Conservation (phyloP, 2,329 filamentous ascomycete species). For the Talaromyces sp. region DNA sequence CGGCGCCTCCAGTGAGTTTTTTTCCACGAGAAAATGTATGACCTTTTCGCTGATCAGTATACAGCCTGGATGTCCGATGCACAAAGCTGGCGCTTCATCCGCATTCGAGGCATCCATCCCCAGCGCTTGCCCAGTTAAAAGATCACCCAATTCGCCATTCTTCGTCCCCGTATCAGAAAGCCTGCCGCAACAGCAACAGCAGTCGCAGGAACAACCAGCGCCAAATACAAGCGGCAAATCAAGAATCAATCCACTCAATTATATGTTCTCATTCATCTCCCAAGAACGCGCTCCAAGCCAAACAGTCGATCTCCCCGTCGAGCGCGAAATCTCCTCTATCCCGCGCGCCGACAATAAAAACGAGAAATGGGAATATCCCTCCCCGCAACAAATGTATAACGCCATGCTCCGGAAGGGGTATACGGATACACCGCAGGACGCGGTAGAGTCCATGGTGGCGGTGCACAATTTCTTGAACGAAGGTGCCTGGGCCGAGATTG, state of each 20-base stretch:
- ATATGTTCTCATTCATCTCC: conserved; percentile 87
- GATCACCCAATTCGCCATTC: conserved; percentile 52
- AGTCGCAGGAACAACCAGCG: conserved; percentile 35
- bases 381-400: conserved; percentile 99
- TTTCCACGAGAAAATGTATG: conserved; percentile 40
- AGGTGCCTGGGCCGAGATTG: conserved; percentile 92
- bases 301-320: conserved; percentile 69
- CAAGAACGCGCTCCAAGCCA: conserved; percentile 76
- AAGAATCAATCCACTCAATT: conserved; percentile 80
- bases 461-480: conserved; percentile 99
- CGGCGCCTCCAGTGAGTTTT: conserved; percentile 18
- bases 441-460: conserved; percentile 94
- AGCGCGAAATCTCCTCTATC: conserved; percentile 83
- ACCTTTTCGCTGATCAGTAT: conserved; percentile 32
- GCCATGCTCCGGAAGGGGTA: conserved; percentile 94
- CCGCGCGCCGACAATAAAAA: conserved; percentile 69
- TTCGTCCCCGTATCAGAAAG: conserved; percentile 37
- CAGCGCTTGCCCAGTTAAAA: conserved; percentile 45
- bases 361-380: conserved; percentile 95
- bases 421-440: conserved; percentile 87
- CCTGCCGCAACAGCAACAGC: conserved; percentile 28
- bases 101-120: conserved; percentile 31
- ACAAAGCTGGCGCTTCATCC: conserved; percentile 48
- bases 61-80: conserved; percentile 70
- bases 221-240: conserved; percentile 46